These are phyloP conservation scores for Candida albicans DNA, from an alignment of 1,139 yeast species.

Conservation along the genomic window DNA sequence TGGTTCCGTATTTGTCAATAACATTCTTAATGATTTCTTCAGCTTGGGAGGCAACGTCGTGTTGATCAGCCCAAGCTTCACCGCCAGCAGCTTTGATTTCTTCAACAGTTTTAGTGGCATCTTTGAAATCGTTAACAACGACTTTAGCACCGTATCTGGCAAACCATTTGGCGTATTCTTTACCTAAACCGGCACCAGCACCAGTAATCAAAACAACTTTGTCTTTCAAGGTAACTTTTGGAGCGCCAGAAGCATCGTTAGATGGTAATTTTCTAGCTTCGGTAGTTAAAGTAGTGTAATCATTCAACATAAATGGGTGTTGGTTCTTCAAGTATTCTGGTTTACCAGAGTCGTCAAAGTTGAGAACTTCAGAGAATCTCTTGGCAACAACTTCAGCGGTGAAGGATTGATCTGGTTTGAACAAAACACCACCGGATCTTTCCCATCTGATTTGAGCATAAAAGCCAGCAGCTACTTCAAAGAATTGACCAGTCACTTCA, in stretches of 20 bases:
- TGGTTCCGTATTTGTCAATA: constrained; percentile 71
- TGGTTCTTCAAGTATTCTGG: constrained; percentile 56
- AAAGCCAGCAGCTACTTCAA: constrained; percentile 94
- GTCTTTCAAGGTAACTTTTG: constrained; percentile 61
- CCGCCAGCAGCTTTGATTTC: constrained; percentile 80
- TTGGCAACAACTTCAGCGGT: constrained; percentile 84
- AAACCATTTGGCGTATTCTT: constrained; percentile 80
- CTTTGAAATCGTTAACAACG: constrained; percentile 87
- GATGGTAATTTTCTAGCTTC: constrained; percentile 54
- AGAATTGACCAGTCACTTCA: constrained; percentile 67
- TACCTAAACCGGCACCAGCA: constrained; percentile 94
- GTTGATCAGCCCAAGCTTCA: constrained; percentile 78
- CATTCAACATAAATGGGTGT: constrained; percentile 65
- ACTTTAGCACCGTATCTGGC: constrained; percentile 95
- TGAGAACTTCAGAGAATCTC: constrained; percentile 62
- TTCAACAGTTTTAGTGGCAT: constrained; percentile 70
- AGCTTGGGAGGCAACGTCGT: constrained; percentile 80
- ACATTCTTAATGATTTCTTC: constrained; percentile 79
- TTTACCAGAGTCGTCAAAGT: constrained; percentile 56
- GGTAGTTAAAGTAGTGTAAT: constrained; percentile 55
- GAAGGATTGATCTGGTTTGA: constrained; percentile 74
- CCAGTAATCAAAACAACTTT: constrained; percentile 94
- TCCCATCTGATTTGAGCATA: constrained; percentile 95
- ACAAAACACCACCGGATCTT: constrained; percentile 81
- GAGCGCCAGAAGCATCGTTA: constrained; percentile 56